Evolutionary conservation across 1,284 basidiomycete genomes (phyloP), one percentile per base, ranked within the genome.

Genomic region (Porodaedalea pini): DNA sequence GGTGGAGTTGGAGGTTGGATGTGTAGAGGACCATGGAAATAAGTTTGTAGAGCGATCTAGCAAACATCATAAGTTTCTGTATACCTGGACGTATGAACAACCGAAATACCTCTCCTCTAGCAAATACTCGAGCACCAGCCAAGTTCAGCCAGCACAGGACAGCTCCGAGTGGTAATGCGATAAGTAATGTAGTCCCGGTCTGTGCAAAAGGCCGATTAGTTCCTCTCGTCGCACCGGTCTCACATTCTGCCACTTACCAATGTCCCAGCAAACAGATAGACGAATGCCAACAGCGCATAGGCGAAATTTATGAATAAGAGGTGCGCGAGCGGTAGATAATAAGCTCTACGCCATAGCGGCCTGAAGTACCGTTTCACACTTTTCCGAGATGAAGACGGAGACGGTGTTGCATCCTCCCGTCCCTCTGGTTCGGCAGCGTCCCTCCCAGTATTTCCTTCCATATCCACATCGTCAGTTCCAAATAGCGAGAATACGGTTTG

Each of bases 181-280:
- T 78, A 17, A 91, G 77, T 17, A 89, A 76, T 0, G 85, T 87
- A 25, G 88, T 90, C 7, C 88, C 88, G 1, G 83, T 78, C 88
- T 90, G 64, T 51, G 50, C 57, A 40, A 40, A 21, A 29, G n/a
- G n/a, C n/a, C n/a, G n/a, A n/a, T n/a, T n/a, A n/a, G n/a, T n/a
- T n/a, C n/a, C n/a, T n/a, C n/a, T n/a, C n/a, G n/a, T n/a, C n/a
- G n/a, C n/a, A n/a, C n/a, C n/a, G n/a, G n/a, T n/a, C n/a, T n/a
- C n/a, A n/a, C n/a, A n/a, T n/a, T n/a, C 19, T 25, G 29, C 6
- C n/a, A 75, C 83, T 65, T 64, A 90, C 88, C 69, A 91, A 69
- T 1, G 88, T 90, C 65, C 90, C 86, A 21, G 88, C 82, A 63
- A 91, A 88, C 4, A 88, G 73, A 68, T 83, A 90, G 3, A 89